Percentiles rank a stretch among this genome's conserved stretches.
Evolutionary conservation across 768 basidiomycete genomes (phyloP).

Genomic region (Phallus indusiatus): DNA sequence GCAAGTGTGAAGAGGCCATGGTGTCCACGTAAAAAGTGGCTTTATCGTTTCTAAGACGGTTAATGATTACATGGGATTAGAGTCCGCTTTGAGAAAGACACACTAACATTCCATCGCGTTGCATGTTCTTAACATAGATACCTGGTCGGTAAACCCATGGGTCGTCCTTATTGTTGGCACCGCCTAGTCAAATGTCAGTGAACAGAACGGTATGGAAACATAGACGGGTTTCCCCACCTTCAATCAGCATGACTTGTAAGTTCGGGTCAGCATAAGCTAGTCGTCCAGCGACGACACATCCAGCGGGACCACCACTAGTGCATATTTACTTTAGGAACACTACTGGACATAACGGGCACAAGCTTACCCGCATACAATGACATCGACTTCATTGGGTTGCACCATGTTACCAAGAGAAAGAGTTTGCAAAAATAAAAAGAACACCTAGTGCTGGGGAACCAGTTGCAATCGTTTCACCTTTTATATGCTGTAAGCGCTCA

Average conservation of each 20-base stretch:
- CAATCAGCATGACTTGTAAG: slow-evolving; percentile 67
- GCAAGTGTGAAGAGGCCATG: slow-evolving; percentile 43
- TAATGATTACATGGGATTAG: neutral
- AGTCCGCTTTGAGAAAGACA: neutral
- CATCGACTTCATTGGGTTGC: slow-evolving; percentile 52
- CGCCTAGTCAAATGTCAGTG: too few species aligned
- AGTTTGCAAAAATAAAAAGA: too few species aligned
- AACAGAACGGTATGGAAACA: neutral
- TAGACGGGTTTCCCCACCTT: slow-evolving; percentile 32
- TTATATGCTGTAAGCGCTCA: neutral
- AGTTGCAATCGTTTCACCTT: neutral
- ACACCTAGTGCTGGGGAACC: too few species aligned
- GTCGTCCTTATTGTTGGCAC: slow-evolving; percentile 64
- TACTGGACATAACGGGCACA: neutral
- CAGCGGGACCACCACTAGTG: slow-evolving; percentile 52
- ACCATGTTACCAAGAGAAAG: neutral
- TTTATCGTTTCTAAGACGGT: slow-evolving; percentile 45
- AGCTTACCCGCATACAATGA: slow-evolving; percentile 52
- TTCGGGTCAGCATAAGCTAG: slow-evolving; percentile 64
- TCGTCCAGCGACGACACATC: slow-evolving; percentile 60
- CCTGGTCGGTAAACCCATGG: slow-evolving; percentile 71
- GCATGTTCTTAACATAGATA: slow-evolving; percentile 66
- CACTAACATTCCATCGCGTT: slow-evolving; percentile 54
- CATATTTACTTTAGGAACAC: neutral
- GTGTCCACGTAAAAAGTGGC: slow-evolving; percentile 65